phyloP scores from a whole-genome alignment of 2,329 filamentous ascomycete species.

The Alternaria viburni region DNA sequence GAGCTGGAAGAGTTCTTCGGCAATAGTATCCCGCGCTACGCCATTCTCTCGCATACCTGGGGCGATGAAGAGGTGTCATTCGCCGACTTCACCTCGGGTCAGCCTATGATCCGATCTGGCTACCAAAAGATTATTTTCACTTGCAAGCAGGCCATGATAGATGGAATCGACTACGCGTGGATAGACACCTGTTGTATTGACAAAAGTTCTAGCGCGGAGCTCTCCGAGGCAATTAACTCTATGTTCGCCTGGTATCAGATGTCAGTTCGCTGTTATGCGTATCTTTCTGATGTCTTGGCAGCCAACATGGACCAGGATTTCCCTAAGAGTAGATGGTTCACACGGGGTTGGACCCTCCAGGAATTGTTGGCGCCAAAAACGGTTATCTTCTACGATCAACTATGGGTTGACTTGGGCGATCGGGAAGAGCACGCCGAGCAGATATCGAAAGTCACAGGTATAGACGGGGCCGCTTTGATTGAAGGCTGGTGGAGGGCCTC shows the following conservation, averaged over 20 bases:
- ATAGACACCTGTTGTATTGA: conserved; percentile 14
- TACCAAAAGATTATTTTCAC: not conserved
- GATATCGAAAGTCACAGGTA: not conserved
- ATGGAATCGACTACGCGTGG: conserved; percentile 1
- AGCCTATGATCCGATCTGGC: not conserved
- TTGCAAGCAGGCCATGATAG: not conserved
- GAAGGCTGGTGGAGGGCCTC: too few relatives aligned
- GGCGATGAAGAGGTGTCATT: not conserved
- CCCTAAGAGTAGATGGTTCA: conserved; percentile 1
- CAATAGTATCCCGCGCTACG: not conserved
- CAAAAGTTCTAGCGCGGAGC: conserved; percentile 7
- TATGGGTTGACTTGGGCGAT: not conserved
- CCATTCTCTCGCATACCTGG: not conserved
- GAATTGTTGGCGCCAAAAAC: not conserved
- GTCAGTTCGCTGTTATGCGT: conserved; percentile 1
- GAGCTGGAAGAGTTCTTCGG: conserved; percentile 1
- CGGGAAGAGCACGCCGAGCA: not conserved
- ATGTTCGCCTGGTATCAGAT: conserved; percentile 9
- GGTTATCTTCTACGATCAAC: not conserved
- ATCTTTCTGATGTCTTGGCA: not conserved
- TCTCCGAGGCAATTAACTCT: conserved; percentile 9
- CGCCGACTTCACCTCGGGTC: not conserved
- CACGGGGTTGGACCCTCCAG: conserved; percentile 1
- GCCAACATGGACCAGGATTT: not conserved
- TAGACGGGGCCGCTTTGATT: too few relatives aligned